These are phyloP conservation scores for Salix dunnii DNA, from an alignment of 345 rosid genomes.

Conservation along the genomic window DNA sequence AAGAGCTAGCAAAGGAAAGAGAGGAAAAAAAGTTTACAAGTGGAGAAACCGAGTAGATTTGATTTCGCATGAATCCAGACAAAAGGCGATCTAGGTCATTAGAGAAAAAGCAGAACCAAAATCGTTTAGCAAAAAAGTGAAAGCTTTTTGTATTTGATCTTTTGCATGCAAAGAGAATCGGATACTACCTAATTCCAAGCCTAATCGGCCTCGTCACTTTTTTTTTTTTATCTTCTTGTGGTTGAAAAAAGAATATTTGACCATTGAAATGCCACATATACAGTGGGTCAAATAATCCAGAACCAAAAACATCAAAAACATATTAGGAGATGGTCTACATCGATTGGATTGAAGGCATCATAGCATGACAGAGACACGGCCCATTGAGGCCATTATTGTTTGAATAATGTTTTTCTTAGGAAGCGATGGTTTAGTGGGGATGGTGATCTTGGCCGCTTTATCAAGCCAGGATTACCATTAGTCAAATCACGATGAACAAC, in stretches of 20 bases:
- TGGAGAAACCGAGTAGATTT: slow-evolving; percentile 31
- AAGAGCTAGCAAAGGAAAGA: not conserved
- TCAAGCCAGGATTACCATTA: not conserved
- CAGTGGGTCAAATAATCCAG: not conserved
- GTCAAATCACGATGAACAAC: slow-evolving; percentile 19
- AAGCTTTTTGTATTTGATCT: slow-evolving; percentile 4
- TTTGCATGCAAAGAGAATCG: slow-evolving; percentile 28
- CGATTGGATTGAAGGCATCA: slow-evolving; percentile 23
- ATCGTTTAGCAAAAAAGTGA: not conserved
- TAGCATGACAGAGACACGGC: slow-evolving; percentile 16
- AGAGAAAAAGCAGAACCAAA: not conserved
- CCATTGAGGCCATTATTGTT: not conserved
- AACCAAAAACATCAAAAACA: slow-evolving; percentile 9
- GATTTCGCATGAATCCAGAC: slow-evolving; percentile 22
- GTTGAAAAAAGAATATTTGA: not conserved
- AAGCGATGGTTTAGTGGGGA: slow-evolving; percentile 14
- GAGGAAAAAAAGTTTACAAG: not conserved
- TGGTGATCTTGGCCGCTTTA: slow-evolving; percentile 3
- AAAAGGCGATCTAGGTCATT: slow-evolving; percentile 10
- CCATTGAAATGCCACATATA: slow-evolving; percentile 1
- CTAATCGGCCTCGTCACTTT: not conserved
- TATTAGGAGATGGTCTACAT: no score
- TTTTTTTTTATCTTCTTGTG: not conserved
- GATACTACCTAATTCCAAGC: slow-evolving; percentile 19
- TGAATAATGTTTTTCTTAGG: not conserved